Evolutionary conservation across 164 flowering plant species (phyloP).

Genomic region (Macadamia integrifolia): DNA sequence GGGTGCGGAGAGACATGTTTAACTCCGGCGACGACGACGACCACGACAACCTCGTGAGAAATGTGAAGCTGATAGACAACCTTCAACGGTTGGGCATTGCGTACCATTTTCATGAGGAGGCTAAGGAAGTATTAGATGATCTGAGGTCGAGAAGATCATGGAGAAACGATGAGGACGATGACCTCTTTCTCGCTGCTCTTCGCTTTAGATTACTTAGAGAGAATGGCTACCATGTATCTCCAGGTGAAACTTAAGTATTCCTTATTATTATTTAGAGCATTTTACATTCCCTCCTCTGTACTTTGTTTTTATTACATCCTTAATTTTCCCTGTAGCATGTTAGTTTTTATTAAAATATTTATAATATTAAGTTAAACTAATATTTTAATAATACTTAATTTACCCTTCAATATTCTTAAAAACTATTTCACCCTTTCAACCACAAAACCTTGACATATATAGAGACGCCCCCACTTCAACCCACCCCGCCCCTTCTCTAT

Average conservation of each 20-base stretch:
- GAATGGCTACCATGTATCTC: conserved; percentile 1
- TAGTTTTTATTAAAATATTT: too few species aligned
- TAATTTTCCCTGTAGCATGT: too few species aligned
- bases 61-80: conserved; percentile 8
- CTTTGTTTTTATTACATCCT: too few species aligned
- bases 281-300: not conserved
- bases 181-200: conserved; percentile 7
- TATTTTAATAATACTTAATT: too few species aligned
- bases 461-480: too few species aligned
- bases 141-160: too few species aligned
- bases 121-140: not conserved
- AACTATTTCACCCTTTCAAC: too few species aligned
- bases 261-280: too few species aligned
- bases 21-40: not conserved
- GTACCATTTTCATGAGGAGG: conserved; percentile 18
- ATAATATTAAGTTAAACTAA: too few species aligned
- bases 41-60: not conserved
- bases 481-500: too few species aligned
- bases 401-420: too few species aligned
- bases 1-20: not conserved
- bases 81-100: conserved; percentile 17
- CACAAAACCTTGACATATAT: too few species aligned
- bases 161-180: not conserved
- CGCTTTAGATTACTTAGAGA: conserved; percentile 12
- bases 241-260: not conserved